These are phyloP conservation scores for Leishmania mexicana DNA, from an alignment of 208 protist species.

Conservation along the genomic window DNA sequence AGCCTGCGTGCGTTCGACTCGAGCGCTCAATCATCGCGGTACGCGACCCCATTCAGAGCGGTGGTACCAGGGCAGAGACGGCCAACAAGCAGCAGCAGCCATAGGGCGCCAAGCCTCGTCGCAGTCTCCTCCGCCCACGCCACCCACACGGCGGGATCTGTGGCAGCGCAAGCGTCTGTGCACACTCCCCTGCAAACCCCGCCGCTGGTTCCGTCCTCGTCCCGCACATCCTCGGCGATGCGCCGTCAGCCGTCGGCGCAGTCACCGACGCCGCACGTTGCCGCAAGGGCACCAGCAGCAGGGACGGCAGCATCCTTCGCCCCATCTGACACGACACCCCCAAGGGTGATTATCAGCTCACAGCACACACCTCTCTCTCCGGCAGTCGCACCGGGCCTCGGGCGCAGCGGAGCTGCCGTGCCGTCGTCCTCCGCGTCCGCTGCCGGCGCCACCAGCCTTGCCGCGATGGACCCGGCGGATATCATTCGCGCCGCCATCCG, in stretches of 20 bases:
- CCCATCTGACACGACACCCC: conserved; percentile 7
- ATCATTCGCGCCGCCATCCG: conserved; percentile 65
- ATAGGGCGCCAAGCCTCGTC: background rate
- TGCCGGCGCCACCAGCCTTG: background rate
- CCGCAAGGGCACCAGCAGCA: background rate
- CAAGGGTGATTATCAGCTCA: conserved; percentile 18
- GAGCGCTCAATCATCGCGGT: conserved; percentile 18
- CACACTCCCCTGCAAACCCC: conserved; percentile 8
- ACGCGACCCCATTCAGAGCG: conserved; percentile 24
- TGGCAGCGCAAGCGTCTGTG: background rate
- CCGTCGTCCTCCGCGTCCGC: conserved; percentile 10
- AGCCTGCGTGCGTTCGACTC: conserved; percentile 37
- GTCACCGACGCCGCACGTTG: background rate
- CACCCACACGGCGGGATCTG: background rate
- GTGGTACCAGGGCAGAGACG: background rate
- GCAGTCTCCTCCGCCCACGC: background rate
- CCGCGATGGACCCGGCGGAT: conserved; percentile 22
- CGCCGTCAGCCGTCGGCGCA: background rate
- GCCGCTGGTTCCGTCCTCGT: conserved; percentile 15
- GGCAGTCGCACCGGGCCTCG: background rate
- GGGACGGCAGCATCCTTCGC: background rate
- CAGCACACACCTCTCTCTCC: conserved; percentile 4
- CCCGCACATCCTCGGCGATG: conserved; percentile 6
- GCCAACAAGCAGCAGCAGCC: background rate
- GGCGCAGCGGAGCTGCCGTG: background rate